Percentiles rank a stretch among this genome's conserved stretches.
phyloP scores from a whole-genome alignment of 2,329 filamentous ascomycete species.

The Xylogone sp. region DNA sequence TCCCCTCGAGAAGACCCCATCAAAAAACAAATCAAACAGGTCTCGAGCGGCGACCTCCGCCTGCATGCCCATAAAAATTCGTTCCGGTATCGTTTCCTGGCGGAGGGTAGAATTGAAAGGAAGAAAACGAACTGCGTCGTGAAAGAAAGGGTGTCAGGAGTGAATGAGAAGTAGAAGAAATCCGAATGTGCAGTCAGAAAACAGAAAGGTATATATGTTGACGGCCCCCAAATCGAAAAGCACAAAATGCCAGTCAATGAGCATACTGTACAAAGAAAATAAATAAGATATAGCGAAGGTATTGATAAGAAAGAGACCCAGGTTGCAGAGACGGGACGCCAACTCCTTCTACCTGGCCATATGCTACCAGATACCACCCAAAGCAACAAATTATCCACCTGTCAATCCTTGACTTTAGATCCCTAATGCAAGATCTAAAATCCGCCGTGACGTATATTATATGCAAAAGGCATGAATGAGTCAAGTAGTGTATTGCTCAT shows the following conservation, averaged over 20 bases:
- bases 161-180: not conserved
- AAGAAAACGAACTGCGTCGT: too few relatives aligned
- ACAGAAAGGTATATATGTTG: not conserved
- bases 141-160: not conserved
- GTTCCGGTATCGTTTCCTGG: not conserved
- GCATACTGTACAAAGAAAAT: conserved; percentile 22
- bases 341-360: conserved; percentile 22
- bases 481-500: conserved; percentile 15
- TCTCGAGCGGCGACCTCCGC: not conserved
- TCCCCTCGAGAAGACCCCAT: not conserved
- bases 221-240: conserved; percentile 2
- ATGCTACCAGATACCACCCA: conserved; percentile 18
- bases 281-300: conserved; percentile 9
- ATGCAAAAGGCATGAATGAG: conserved; percentile 7
- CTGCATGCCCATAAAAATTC: not conserved
- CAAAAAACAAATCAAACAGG: not conserved
- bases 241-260: conserved; percentile 2
- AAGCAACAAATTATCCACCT: conserved; percentile 15
- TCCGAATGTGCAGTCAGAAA: not conserved
- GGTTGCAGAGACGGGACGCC: conserved; percentile 15
- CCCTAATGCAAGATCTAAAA: not conserved
- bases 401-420: conserved; percentile 3
- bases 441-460: conserved; percentile 9
- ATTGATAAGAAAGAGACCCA: conserved; percentile 12
- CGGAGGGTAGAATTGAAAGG: not conserved